Evolutionary conservation across 2,329 filamentous ascomycete genomes (phyloP), one percentile per base, ranked within the genome.

Genomic region (Neurospora crassa): DNA sequence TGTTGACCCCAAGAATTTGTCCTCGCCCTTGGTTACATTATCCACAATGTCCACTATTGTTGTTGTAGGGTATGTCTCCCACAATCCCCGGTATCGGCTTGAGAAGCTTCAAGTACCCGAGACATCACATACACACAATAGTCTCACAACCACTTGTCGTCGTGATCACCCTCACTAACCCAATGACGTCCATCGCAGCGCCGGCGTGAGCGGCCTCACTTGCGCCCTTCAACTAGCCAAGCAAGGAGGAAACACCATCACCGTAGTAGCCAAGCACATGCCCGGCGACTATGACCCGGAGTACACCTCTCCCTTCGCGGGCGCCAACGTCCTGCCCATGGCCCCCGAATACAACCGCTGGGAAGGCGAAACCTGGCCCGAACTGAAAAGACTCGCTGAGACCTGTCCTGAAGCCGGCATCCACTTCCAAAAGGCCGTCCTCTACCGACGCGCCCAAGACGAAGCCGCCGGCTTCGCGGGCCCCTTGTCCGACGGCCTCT

Each of bases 241-340:
- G 74, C 80, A 80, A 75, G 53, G 53, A 10, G 78, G 76, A 43
- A 84, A 85, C 73, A 78, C 74, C 20, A 79, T 83, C 69, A 81
- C 81, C 0, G 77, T 83, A 0, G 76, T 83, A 2, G 80, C 93
- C 5, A 96, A 95, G 78, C 92, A 97, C 79, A 96, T 97, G 91
- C 94, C 94, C 0, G 94, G 94, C 43, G 94, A 97, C 82, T 96
- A 95, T 80, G 92, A 95, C 75, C 91, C 94, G 75, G 91, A 96
- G 83, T 97, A 97, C 79, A 90, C 92, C 0, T 96, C 92, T 6
- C 93, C 93, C 0, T 96, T 92, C 91, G 93, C 93, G 3, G 93
- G 93, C 16, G 93, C 93, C 73, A 95, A 96, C 78, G 90, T 89
- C 77, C 80, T 91, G 72, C 93, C 91, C 90, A 86, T 87, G 84